Conservation (phyloP, 768 basidiomycete species). For the Pleurotus cornucopiae region DNA sequence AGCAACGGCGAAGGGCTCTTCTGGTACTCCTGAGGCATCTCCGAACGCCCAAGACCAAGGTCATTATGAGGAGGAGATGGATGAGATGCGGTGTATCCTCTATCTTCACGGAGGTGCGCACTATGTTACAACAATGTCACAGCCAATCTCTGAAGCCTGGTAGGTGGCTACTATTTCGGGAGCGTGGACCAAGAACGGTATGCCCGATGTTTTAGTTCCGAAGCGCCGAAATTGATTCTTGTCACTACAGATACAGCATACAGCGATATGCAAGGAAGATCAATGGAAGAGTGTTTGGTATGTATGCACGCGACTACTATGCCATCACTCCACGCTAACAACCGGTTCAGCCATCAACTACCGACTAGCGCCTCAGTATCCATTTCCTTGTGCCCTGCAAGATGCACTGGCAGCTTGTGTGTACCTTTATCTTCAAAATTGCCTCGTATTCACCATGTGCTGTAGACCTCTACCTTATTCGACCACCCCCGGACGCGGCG, state of each 20-base stretch:
- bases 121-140: background rate
- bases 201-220: background rate
- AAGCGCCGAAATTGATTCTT: background rate
- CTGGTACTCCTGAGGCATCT: conserved; percentile 11
- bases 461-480: conserved; percentile 81
- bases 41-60: conserved; percentile 22
- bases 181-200: conserved; percentile 76
- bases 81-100: conserved; percentile 80
- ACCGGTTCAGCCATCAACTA: conserved; percentile 62
- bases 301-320: conserved; percentile 12
- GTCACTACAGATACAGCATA: conserved; percentile 53
- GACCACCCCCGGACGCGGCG: conserved; percentile 74
- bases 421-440: conserved; percentile 17
- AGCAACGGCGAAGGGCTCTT: conserved; percentile 21
- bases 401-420: conserved; percentile 85
- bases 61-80: conserved; percentile 67
- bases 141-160: conserved; percentile 7
- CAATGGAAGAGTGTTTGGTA: conserved; percentile 83
- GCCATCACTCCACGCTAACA: conserved; percentile 10
- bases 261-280: conserved; percentile 90
- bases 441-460: background rate
- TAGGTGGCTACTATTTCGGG: conserved; percentile 83
- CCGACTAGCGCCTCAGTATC: conserved; percentile 93
- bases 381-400: conserved; percentile 90
- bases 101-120: conserved; percentile 71